These are phyloP conservation scores for Dryas drummondii DNA, from an alignment of 306 rosid species.

Conservation along the genomic window DNA sequence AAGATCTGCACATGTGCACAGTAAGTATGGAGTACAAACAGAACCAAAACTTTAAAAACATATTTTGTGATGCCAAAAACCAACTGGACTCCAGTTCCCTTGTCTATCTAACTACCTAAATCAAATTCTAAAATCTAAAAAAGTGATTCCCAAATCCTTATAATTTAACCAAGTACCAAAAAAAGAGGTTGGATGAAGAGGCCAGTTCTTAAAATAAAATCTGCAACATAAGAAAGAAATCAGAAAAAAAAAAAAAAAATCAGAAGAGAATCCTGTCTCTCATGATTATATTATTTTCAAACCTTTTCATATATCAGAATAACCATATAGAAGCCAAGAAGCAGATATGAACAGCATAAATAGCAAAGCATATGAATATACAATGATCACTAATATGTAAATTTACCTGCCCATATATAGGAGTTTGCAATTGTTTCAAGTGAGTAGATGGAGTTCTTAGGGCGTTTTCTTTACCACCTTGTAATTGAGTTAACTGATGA, in stretches of 20 bases:
- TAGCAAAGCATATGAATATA: background rate
- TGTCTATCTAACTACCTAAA: background rate
- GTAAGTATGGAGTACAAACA: background rate
- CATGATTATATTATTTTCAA: background rate
- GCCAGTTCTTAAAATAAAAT: background rate
- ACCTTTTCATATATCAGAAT: background rate
- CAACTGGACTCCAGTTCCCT: background rate
- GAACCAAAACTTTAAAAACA: background rate
- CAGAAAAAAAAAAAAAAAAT: no score
- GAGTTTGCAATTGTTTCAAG: constrained; percentile 42
- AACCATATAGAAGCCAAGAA: background rate
- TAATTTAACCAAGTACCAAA: background rate
- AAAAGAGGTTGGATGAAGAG: background rate
- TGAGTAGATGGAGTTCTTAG: constrained; percentile 42
- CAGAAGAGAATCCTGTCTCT: background rate
- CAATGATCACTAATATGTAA: constrained; percentile 18
- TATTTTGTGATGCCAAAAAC: background rate
- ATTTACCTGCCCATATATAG: constrained; percentile 54
- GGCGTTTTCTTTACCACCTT: constrained; percentile 36
- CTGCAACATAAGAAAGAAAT: background rate
- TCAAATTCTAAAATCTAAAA: background rate
- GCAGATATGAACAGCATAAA: background rate
- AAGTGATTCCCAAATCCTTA: background rate
- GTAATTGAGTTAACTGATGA: constrained; percentile 47
- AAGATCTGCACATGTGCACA: background rate